Percentiles rank a stretch among this genome's conserved stretches.
Evolutionary conservation across 208 protist species (phyloP).

Genomic region (Leishmania lainsoni): DNA sequence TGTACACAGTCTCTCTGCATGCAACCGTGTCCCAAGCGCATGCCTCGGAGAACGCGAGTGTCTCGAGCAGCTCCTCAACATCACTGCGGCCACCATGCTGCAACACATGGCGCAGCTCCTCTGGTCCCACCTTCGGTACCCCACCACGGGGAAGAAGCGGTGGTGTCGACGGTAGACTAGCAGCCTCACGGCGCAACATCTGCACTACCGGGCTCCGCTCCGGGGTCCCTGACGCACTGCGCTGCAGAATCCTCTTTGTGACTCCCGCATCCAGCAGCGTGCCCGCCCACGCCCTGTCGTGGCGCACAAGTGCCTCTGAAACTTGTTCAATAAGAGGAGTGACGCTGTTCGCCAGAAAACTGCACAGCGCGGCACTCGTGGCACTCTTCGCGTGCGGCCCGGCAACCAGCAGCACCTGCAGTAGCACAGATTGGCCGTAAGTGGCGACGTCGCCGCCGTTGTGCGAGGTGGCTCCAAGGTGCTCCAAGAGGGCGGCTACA

Average conservation of each 20-base stretch:
- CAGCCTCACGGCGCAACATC: constrained; percentile 21
- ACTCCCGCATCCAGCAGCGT: constrained; percentile 65
- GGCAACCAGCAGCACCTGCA: constrained; percentile 57
- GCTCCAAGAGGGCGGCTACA: constrained; percentile 14
- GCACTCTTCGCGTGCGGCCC: constrained; percentile 40
- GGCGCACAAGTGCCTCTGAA: constrained; percentile 39
- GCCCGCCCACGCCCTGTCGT: constrained; percentile 50
- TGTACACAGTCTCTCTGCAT: constrained; percentile 3
- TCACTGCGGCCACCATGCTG: constrained; percentile 16
- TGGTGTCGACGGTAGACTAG: constrained; percentile 21
- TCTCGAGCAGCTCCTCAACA: constrained; percentile 13
- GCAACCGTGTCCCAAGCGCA: constrained; percentile 12
- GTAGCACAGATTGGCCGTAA: constrained; percentile 57
- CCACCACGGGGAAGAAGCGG: constrained; percentile 19
- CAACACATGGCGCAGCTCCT: constrained; percentile 26
- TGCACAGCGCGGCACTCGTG: constrained; percentile 44
- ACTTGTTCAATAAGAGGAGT: constrained; percentile 38
- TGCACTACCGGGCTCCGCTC: constrained; percentile 36
- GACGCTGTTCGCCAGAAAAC: constrained; percentile 42
- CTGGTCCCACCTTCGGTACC: neutral
- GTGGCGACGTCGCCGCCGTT: constrained; percentile 44
- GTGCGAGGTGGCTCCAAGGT: constrained; percentile 53
- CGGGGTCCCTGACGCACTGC: constrained; percentile 4
- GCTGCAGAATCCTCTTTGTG: constrained; percentile 37
- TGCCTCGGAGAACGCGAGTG: neutral